Base-by-base conservation (phyloP, 164 flowering plant species). In the Magnolia kwangsiensis region DNA sequence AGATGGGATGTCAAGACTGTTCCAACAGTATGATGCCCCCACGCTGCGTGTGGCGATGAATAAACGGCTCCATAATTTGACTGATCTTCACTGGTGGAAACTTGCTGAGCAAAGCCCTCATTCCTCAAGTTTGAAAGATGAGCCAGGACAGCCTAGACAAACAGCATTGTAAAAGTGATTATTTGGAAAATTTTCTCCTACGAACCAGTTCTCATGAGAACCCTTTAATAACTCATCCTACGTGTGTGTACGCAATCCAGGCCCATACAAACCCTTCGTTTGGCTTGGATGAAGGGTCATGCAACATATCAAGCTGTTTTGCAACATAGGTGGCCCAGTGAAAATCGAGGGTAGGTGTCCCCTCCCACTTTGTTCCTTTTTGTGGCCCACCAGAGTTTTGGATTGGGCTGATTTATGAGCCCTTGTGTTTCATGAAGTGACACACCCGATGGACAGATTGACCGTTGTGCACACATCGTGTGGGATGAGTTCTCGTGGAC, bases 121-220 rank as follows among this genome's bases (percentile, higher is more conserved):
- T 64, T 86, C 76, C 84, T 91, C 86, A 93, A 82, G 50, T 76
- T 84, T 76, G 98, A 81, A 71, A 91, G 90, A 18, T 80, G 90
- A 20, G 82, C 83, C 58, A 91, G 79, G 81, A 91, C 91, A 85
- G 91, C 98, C 98, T 93, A 86, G 69, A 71, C 70, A 75, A 67
- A 23, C 64, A 55, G 75, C 68, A 82, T 51, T 3, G 21, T 23
- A 23, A 50, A 37, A 7, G 37, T 9, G 7, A 67, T 75, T 20
- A 65, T 65, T 10, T 5, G 63, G 3, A 58, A 58, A 58, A 58
- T 58, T n/a, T 37, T 18, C 72, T 69, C 50, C 50, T 4, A 24
- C 0, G 37, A 31, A 31, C 37, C 37, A 31, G 4, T 31, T 31
- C 37, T 31, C 37, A 31, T 31, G 37, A 31, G 37, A 31, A 31